phyloP scores from a whole-genome alignment of 129 eudicot genomes.

The Cynara cardunculus region DNA sequence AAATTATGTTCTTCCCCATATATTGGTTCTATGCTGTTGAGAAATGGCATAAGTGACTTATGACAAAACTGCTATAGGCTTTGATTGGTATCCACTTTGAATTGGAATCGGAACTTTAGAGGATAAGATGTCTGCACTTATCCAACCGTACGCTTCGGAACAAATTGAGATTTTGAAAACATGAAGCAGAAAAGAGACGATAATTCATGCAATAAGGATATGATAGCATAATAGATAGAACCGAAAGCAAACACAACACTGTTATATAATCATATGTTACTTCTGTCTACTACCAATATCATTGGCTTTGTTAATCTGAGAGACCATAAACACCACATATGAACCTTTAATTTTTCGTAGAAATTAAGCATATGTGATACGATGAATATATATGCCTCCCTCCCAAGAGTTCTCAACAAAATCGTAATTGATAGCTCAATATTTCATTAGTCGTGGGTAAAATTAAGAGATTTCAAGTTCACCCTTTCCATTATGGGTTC shows the following conservation, averaged over 20 bases:
- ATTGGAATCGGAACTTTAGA: conserved; percentile 1
- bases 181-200: not conserved
- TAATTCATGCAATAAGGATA: not conserved
- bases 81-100: conserved; percentile 1
- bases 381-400: not conserved
- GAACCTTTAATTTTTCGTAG: not conserved
- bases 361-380: not conserved
- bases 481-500: too few species aligned
- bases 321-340: not conserved
- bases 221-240: not conserved
- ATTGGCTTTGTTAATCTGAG: not conserved
- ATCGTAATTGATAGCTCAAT: too few species aligned
- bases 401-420: not conserved
- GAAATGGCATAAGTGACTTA: conserved; percentile 3
- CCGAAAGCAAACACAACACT: not conserved
- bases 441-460: too few species aligned
- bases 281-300: not conserved
- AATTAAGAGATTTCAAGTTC: too few species aligned
- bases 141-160: not conserved
- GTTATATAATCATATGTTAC: not conserved
- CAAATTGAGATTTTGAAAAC: not conserved
- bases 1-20: not conserved
- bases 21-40: not conserved
- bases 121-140: conserved; percentile 14
- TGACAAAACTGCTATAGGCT: conserved; percentile 8